Percentiles rank a stretch among this genome's conserved stretches.
These are phyloP conservation scores for Umbelopsis sp. DNA, from an alignment of 192 early-diverging fungal genomes.

Conservation along the genomic window DNA sequence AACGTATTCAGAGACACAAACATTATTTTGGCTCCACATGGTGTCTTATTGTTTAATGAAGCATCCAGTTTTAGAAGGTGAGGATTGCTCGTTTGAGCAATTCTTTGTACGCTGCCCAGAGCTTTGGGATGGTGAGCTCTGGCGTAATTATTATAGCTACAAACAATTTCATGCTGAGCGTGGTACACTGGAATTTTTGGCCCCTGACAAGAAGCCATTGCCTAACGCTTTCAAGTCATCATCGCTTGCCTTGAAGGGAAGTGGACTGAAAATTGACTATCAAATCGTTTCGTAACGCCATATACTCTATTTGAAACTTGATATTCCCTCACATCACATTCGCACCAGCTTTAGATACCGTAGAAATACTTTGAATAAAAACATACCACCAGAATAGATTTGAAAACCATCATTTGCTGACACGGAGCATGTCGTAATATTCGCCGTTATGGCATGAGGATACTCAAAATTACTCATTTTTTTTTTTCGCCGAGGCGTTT, in stretches of 20 bases:
- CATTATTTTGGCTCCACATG: constrained; percentile 43
- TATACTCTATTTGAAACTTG: no score
- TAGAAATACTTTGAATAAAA: no score
- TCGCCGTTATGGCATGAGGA: no score
- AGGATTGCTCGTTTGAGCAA: constrained; percentile 29
- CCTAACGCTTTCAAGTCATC: constrained; percentile 43
- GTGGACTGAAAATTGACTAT: constrained; percentile 37
- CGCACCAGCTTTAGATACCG: no score
- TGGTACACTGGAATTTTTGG: constrained; percentile 27
- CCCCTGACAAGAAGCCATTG: constrained; percentile 38
- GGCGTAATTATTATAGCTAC: constrained; percentile 33
- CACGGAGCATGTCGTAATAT: no score
- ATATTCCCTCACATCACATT: no score
- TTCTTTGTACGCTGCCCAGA: constrained; percentile 31
- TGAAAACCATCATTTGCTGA: no score
- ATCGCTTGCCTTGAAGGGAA: constrained; percentile 35
- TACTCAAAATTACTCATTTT: neutral
- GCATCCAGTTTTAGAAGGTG: constrained; percentile 33
- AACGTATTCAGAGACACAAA: constrained; percentile 39
- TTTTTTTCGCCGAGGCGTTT: constrained; percentile 20
- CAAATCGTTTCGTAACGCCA: constrained; percentile 21
- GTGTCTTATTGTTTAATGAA: constrained; percentile 30
- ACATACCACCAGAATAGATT: no score
- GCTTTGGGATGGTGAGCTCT: constrained; percentile 30
- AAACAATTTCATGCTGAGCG: constrained; percentile 30